Percentiles rank a stretch among this genome's conserved stretches.
Conservation (phyloP, 2,329 filamentous ascomycete species). For the Zymoseptoria passerinii region DNA sequence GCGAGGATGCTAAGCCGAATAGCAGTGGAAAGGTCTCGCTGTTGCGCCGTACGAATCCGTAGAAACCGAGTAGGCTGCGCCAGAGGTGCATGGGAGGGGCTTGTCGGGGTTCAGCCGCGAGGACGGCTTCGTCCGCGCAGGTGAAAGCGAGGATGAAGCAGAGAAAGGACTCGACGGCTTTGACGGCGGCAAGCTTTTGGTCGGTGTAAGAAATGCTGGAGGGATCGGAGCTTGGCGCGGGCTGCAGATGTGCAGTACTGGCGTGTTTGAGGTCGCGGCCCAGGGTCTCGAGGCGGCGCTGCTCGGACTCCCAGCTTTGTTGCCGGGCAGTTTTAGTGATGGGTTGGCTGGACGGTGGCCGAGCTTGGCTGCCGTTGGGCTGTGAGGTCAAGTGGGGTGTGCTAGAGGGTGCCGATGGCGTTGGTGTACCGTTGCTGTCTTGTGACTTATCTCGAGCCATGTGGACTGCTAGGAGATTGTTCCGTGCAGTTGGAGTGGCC, state of each 20-base stretch:
- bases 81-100: slow-evolving; percentile 19
- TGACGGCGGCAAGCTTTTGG: slow-evolving; percentile 30
- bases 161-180: slow-evolving; percentile 39
- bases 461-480: slow-evolving; percentile 21
- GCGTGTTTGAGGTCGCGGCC: slow-evolving; percentile 42
- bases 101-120: slow-evolving; percentile 18
- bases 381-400: slow-evolving; percentile 15
- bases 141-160: slow-evolving; percentile 30
- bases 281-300: slow-evolving; percentile 34
- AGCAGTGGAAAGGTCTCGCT: slow-evolving; percentile 27
- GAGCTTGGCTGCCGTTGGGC: slow-evolving; percentile 9
- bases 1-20: slow-evolving; percentile 34
- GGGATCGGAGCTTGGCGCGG: slow-evolving; percentile 3
- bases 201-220: slow-evolving; percentile 5
- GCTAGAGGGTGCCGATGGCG: slow-evolving; percentile 18
- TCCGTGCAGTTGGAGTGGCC: slow-evolving; percentile 21
- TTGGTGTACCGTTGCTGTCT: slow-evolving; percentile 18
- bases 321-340: slow-evolving; percentile 26
- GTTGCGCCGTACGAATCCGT: slow-evolving; percentile 20
- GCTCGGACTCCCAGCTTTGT: slow-evolving; percentile 31
- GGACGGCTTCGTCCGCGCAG: slow-evolving; percentile 22
- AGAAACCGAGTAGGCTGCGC: slow-evolving; percentile 23
- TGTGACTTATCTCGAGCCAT: slow-evolving; percentile 20
- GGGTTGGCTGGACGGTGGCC: slow-evolving; percentile 17
- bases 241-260: slow-evolving; percentile 30